Conservation (phyloP, 768 basidiomycete genomes). For the Xerocomellus amylosporus region DNA sequence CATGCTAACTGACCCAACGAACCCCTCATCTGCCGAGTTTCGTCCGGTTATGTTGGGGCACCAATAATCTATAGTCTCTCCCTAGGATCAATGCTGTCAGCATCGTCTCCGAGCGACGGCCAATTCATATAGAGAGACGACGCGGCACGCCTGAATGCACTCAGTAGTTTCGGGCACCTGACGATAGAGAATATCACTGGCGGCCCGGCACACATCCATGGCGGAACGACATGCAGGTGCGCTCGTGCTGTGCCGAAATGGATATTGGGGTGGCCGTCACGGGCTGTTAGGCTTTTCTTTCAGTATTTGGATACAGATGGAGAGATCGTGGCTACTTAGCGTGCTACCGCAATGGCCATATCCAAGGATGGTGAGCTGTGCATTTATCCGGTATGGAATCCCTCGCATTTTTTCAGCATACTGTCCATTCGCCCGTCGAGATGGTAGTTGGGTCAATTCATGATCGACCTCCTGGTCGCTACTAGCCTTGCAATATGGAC, state of each 20-base stretch:
- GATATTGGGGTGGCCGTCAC: background rate
- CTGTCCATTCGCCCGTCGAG: background rate
- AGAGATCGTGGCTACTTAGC: constrained; percentile 28
- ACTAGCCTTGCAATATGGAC: constrained; percentile 27
- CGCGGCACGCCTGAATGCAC: constrained; percentile 8
- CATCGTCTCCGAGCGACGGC: constrained; percentile 12
- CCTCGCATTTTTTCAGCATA: background rate
- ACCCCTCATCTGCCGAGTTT: constrained; percentile 17
- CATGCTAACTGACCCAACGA: constrained; percentile 20
- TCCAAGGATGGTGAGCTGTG: constrained; percentile 29
- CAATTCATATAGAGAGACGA: constrained; percentile 12
- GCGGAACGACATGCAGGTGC: constrained; percentile 26
- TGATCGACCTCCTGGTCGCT: constrained; percentile 30
- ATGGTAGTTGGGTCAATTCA: constrained; percentile 21
- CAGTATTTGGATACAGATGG: constrained; percentile 20
- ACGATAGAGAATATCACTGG: constrained; percentile 25
- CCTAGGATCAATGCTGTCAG: constrained; percentile 11
- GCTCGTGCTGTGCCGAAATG: background rate
- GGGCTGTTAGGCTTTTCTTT: background rate
- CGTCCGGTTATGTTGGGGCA: constrained; percentile 21
- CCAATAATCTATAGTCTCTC: constrained; percentile 6
- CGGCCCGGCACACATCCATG: constrained; percentile 6
- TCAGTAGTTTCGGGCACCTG: constrained; percentile 26
- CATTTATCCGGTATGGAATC: constrained; percentile 26
- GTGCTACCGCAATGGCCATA: constrained; percentile 20